Evolutionary conservation across 176 grass and related monocot genomes (phyloP).

Genomic region (Oryza punctata): DNA sequence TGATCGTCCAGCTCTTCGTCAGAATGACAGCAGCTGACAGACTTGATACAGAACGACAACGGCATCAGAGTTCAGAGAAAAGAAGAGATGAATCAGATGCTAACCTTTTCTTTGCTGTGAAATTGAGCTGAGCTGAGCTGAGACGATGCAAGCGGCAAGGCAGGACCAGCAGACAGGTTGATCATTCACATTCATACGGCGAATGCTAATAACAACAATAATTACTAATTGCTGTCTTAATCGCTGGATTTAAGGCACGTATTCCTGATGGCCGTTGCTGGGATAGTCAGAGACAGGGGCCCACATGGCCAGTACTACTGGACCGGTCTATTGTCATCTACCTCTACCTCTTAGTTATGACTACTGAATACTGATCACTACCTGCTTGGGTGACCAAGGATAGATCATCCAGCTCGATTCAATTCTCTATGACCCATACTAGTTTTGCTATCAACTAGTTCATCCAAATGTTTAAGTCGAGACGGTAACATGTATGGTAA

Average conservation of each 20-base stretch:
- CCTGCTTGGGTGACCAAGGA: neutral
- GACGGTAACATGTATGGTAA: neutral
- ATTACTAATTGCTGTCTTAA: conserved; percentile 36
- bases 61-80: neutral
- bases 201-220: neutral
- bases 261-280: conserved; percentile 21
- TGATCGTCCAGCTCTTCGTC: neutral
- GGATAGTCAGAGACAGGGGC: neutral
- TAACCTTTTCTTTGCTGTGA: neutral
- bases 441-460: neutral
- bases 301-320: neutral
- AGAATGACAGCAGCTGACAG: neutral
- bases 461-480: neutral
- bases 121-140: neutral
- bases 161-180: neutral
- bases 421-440: neutral
- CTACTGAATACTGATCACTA: neutral
- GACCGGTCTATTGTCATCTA: conserved; percentile 17
- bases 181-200: conserved; percentile 3
- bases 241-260: conserved; percentile 35
- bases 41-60: neutral
- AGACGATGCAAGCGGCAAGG: neutral
- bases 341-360: neutral
- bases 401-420: neutral
- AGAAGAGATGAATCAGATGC: neutral